Conservation (phyloP, 2,329 filamentous ascomycete species). For the Fusarium musae region DNA sequence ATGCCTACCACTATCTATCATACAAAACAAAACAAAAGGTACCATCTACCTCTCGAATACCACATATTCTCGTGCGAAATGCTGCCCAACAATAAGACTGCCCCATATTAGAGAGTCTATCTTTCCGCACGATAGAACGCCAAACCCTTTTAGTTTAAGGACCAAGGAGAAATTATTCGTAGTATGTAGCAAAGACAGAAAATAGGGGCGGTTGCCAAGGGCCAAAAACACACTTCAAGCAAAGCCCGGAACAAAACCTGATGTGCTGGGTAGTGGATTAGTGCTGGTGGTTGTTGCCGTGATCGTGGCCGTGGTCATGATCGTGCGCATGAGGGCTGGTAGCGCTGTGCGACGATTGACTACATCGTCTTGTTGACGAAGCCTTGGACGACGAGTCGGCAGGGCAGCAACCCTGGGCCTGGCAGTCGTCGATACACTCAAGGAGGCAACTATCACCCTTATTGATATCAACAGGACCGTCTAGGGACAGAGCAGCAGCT, state of each 20-base stretch:
- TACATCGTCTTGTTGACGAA: constrained; percentile 51
- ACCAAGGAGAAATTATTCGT: constrained; percentile 20
- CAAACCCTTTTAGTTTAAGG: constrained; percentile 22
- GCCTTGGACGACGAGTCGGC: constrained; percentile 48
- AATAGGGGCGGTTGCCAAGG: background rate
- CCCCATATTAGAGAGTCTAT: background rate
- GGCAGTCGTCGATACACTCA: constrained; percentile 56
- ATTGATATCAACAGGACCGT: constrained; percentile 47
- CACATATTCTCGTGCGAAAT: constrained; percentile 9
- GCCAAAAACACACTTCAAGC: background rate
- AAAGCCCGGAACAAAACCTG: background rate
- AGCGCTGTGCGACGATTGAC: constrained; percentile 47
- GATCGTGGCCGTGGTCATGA: background rate
- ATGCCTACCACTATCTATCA: constrained; percentile 27
- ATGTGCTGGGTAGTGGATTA: background rate
- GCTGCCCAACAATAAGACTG: constrained; percentile 6
- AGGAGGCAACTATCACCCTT: constrained; percentile 59
- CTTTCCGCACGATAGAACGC: constrained; percentile 34
- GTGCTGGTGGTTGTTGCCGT: constrained; percentile 24
- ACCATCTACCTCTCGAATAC: constrained; percentile 10
- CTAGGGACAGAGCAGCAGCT: constrained; percentile 49
- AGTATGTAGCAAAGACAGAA: constrained; percentile 13
- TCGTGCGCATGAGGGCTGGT: constrained; percentile 27
- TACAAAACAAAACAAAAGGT: constrained; percentile 18
- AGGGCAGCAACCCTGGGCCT: constrained; percentile 48